Base-by-base conservation (phyloP, 345 rosid species). In the Gossypium mustelinum region DNA sequence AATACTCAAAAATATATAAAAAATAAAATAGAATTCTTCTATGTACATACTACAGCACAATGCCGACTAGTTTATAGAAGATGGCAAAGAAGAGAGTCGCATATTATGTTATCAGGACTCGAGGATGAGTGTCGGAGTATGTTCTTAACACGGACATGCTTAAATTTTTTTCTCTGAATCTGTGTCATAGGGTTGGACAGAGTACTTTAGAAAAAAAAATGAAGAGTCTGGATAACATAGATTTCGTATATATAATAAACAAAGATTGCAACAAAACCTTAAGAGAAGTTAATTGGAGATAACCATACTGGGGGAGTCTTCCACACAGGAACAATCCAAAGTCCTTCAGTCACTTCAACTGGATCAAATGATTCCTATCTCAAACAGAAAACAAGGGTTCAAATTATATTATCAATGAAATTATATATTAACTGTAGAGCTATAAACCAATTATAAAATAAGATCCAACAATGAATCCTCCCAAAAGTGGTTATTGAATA, bases 301-400 rank as follows among this genome's bases (percentile, higher is more conserved):
- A 70, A 80, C 82, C 90, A 81, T 92, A 94, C 98, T 27, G 88
- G 91, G 73, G 97, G 89, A 72, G 90, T 69, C 75, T 68, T 77
- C 98, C 97, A 89, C 79, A 92, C 92, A 9, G 95, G 97, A 66
- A 89, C 87, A 61, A 94, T 86, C 98, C 97, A 94, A 74, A 92
- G 89, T 64, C 94, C 88, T 76, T 86, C 77, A 2, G 87, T 75
- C 22, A 92, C 84, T 86, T 88, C 87, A 54, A 94, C 83, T 34
- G 97, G 92, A 70, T 75, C 82, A 86, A 94, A 92, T 43, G 81
- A 88, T 70, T 94, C 92, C 98, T 92, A 83, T 68, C 80, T 77
- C 60, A 73, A 60, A 78, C 51, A 47, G 56, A 56, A 72, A 74
- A 62, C 57, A 44, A 27, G 62, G 24, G 60, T 2, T 58, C 34